phyloP scores from a whole-genome alignment of 164 flowering plant species.

The Dillenia suffruticosa region DNA sequence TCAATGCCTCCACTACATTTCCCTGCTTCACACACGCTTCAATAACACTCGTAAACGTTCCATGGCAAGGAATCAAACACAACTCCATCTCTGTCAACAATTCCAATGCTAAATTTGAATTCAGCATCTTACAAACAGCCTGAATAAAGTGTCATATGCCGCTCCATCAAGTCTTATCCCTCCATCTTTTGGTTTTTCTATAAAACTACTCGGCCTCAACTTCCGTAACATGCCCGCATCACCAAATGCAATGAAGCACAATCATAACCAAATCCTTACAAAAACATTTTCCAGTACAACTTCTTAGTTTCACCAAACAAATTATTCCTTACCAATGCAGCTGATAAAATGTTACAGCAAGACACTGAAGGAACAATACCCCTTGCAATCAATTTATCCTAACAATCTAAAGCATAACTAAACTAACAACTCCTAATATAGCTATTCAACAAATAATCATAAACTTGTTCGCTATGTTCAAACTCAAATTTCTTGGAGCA shows the following conservation, averaged over 20 bases:
- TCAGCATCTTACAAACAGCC: slow-evolving; percentile 43
- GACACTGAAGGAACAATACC: slow-evolving; percentile 26
- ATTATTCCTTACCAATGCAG: slow-evolving; percentile 33
- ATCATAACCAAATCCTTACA: slow-evolving; percentile 36
- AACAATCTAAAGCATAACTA: slow-evolving; percentile 48
- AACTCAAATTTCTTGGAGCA: slow-evolving; percentile 29
- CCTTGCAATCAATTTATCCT: slow-evolving; percentile 27
- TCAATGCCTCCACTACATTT: slow-evolving; percentile 52
- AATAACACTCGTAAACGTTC: slow-evolving; percentile 38
- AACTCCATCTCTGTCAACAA: slow-evolving; percentile 68
- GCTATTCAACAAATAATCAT: slow-evolving; percentile 39
- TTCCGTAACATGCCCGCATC: slow-evolving; percentile 50
- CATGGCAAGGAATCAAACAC: slow-evolving; percentile 53
- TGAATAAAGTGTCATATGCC: slow-evolving; percentile 34
- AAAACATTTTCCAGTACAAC: slow-evolving; percentile 37
- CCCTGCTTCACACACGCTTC: slow-evolving; percentile 59
- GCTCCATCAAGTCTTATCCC: slow-evolving; percentile 40
- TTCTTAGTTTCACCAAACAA: slow-evolving; percentile 29
- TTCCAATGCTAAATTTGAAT: slow-evolving; percentile 32
- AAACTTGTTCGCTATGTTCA: slow-evolving; percentile 23
- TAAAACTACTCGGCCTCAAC: slow-evolving; percentile 47
- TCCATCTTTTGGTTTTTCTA: slow-evolving; percentile 34
- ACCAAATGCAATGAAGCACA: slow-evolving; percentile 32
- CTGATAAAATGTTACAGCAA: slow-evolving; percentile 34
- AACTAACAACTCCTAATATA: slow-evolving; percentile 31